Conservation (phyloP, 129 eudicot genomes). For the carrot (Daucus carota) region DNA sequence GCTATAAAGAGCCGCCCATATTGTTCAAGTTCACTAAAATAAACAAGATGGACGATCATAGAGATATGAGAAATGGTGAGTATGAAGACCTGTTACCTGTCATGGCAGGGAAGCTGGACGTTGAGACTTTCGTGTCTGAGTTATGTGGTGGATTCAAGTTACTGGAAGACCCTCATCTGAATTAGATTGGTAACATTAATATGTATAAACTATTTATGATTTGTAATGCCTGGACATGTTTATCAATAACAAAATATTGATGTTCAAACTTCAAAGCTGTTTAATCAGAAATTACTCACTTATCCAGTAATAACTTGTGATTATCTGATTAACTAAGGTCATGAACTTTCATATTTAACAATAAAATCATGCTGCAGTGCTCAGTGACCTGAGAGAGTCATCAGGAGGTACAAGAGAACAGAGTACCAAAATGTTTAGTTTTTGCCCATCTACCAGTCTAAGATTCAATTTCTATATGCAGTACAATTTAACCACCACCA, state of each 20-base stretch:
- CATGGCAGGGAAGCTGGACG: constrained; percentile 87
- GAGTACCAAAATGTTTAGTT: no score
- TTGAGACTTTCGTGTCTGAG: constrained; percentile 52
- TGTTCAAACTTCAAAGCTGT: background rate
- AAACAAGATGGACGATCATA: background rate
- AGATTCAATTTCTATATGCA: no score
- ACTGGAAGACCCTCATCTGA: constrained; percentile 39
- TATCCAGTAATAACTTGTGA: background rate
- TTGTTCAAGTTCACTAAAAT: background rate
- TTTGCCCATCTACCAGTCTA: no score
- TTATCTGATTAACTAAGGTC: background rate
- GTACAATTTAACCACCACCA: no score
- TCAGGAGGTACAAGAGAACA: no score
- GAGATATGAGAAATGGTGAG: constrained; percentile 6
- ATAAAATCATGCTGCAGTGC: background rate
- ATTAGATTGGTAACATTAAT: background rate
- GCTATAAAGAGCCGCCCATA: background rate
- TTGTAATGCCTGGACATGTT: background rate
- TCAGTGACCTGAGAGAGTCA: background rate
- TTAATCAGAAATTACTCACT: background rate
- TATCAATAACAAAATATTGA: background rate
- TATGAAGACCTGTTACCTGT: constrained; percentile 78
- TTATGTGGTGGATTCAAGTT: constrained; percentile 73
- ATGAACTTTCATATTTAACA: background rate
- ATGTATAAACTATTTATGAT: background rate